Base-by-base conservation (phyloP, 2,329 filamentous ascomycete species). In the Claviceps quebecensis region DNA sequence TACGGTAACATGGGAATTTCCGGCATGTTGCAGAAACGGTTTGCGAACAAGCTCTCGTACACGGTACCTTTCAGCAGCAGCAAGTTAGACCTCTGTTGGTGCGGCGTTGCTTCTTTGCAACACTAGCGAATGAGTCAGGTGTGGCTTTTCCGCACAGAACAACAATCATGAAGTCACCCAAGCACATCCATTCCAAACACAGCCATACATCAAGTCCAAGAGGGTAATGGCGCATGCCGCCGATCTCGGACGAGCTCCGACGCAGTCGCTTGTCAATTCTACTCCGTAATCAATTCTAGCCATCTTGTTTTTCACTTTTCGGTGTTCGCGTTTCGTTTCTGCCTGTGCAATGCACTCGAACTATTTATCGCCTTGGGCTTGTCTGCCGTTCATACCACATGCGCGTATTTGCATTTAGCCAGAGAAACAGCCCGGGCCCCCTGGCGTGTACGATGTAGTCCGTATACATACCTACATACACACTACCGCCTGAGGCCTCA, bases 171-270 rank as follows among this genome's bases (percentile, higher is more conserved):
- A 44, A 44, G 41, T 45, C 43, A 45, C 14, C 23, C n/a, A 45
- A 7, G 23, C 5, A 43, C n/a, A 23, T 19, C 5, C 22, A 16
- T 6, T 26, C 23, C 5, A 44, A 14, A 6, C 6, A 34, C 9
- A 34, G 26, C 26, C 29, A 9, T 45, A 47, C 45, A 37, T 47
- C 4, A 37, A 47, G 29, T 11, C 45, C 13, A 46, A 46, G 8
- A 29, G 19, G 44, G n/a, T 37, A 34, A 50, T 45, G 40, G 48
- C 52, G 48, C 22, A 47, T 14, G 19, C 36, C 26, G 52, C 54
- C 48, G 52, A 55, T 50, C 45, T 54, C 54, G 54, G 54, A 52
- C 48, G 48, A 52, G 48, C 43, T 51, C 49, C 48, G 50, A 50
- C 47, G 47, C 40, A 22, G 40, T 54, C 45, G 41, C 38, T 48